These are phyloP conservation scores for Agaricus blazei DNA, from an alignment of 768 basidiomycete genomes.

Conservation along the genomic window DNA sequence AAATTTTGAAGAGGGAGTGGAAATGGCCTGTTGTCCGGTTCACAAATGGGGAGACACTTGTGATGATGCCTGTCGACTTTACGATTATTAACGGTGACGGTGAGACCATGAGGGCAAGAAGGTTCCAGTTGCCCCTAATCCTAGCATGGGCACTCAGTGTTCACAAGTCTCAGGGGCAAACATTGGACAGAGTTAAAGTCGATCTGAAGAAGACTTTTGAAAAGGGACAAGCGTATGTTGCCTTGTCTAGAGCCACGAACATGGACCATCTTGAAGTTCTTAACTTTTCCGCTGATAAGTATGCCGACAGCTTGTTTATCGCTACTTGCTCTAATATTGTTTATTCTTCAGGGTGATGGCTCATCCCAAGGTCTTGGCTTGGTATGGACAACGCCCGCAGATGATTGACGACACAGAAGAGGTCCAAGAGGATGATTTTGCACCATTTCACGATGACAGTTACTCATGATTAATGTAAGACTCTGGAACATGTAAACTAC, in stretches of 20 bases:
- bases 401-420: conserved; percentile 8
- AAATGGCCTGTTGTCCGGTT: conserved; percentile 62
- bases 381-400: conserved; percentile 31
- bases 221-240: conserved; percentile 74
- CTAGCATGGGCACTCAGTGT: conserved; percentile 88
- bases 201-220: conserved; percentile 76
- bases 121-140: conserved; percentile 60
- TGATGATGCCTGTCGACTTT: conserved; percentile 56
- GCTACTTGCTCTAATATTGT: not conserved
- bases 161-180: conserved; percentile 78
- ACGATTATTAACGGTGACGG: conserved; percentile 59
- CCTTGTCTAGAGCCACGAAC: conserved; percentile 68
- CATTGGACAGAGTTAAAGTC: conserved; percentile 67
- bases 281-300: conserved; percentile 59
- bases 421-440: conserved; percentile 17
- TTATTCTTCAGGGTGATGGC: conserved; percentile 47
- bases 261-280: conserved; percentile 61
- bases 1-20: not conserved
- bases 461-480: not conserved
- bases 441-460: not conserved
- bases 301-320: conserved; percentile 14
- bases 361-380: conserved; percentile 57
- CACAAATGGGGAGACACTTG: conserved; percentile 36
- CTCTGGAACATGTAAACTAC: too few relatives aligned
- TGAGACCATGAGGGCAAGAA: conserved; percentile 43